These are phyloP conservation scores for Pleurotus cornucopiae DNA, from an alignment of 768 basidiomycete species.

Conservation along the genomic window DNA sequence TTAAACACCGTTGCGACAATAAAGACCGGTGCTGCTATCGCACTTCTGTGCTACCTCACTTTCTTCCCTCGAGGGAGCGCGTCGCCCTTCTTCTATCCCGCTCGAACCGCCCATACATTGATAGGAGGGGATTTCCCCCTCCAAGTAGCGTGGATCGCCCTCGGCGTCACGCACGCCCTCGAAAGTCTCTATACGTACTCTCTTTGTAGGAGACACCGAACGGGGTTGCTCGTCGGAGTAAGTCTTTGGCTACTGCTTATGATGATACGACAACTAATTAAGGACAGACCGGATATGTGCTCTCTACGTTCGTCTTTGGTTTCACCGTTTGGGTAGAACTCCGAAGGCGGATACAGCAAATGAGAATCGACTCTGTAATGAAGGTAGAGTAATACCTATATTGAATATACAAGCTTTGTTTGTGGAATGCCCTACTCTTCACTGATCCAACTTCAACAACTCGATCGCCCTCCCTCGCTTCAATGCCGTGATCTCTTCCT, in stretches of 20 bases:
- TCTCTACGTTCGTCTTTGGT: slow-evolving; percentile 48
- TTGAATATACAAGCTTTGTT: not conserved
- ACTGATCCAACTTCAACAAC: slow-evolving; percentile 1
- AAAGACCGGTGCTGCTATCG: slow-evolving; percentile 24
- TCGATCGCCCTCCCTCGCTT: slow-evolving; percentile 2
- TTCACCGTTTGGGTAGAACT: slow-evolving; percentile 52
- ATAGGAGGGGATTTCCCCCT: slow-evolving; percentile 25
- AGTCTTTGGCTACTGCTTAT: slow-evolving; percentile 10
- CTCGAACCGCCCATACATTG: slow-evolving; percentile 23
- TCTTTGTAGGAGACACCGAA: slow-evolving; percentile 45
- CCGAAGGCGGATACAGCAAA: slow-evolving; percentile 54
- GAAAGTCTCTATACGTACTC: slow-evolving; percentile 45
- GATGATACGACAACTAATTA: not conserved
- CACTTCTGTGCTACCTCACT: slow-evolving; percentile 24
- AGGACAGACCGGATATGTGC: slow-evolving; percentile 48
- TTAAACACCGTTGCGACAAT: slow-evolving; percentile 29
- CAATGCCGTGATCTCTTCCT: not conserved
- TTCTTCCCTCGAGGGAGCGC: slow-evolving; percentile 19
- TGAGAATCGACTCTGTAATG: slow-evolving; percentile 78
- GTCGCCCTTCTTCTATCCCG: slow-evolving; percentile 27
- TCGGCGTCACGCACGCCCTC: slow-evolving; percentile 33
- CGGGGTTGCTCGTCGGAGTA: slow-evolving; percentile 38
- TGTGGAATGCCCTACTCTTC: not conserved
- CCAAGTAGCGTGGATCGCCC: slow-evolving; percentile 26
- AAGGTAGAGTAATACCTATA: slow-evolving; percentile 49